Base-by-base conservation (phyloP, 2,329 filamentous ascomycete species). In the Phoma sp. region DNA sequence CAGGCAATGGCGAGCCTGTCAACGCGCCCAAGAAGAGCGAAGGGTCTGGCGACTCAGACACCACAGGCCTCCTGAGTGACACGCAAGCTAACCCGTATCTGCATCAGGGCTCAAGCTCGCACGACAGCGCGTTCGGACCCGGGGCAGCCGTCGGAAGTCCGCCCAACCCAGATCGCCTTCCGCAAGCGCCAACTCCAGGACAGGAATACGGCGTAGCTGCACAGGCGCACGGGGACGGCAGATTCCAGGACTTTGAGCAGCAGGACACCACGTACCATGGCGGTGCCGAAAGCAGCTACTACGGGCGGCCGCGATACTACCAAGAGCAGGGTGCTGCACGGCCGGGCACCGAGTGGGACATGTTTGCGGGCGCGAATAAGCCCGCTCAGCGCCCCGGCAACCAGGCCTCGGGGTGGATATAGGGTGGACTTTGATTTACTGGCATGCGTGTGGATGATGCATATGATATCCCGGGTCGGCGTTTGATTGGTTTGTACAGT, bases 1-100 rank as follows among this genome's bases (percentile, higher is more conserved):
- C 63, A n/a, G 65, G 62, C 10, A 66, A 67, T 25, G 64, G 64
- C 17, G 57, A 57, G 24, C 37, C 54, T 15, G n/a, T 40, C 25
- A 44, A 29, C n/a, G 57, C 64, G 32, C 22, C 51, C n/a, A 51
- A 45, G 32, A 63, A 59, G 41, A 51, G 51, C 2, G 54, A 60
- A 61, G 62, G 63, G 59, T 68, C 54, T 58, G 67, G 64, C 43
- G 63, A 68, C 55, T 69, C 65, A 53, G 66, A 70, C 41, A 64
- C 56, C 33, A 59, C 55, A 48, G 65, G 59, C 27, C 58, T 70
- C 27, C 45, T 70, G 44, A 61, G 55, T 50, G 50, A 67, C 36
- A 50, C 68, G 12, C 66, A 69, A 47, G 53, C 68, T 67, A 66
- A 66, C 40, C 66, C 66, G 24, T 69, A 63, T 51, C 21, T 45